Percentiles rank a stretch among this genome's conserved stretches.
phyloP scores from a whole-genome alignment of 306 rosid species.

The Cicer yamashitae region DNA sequence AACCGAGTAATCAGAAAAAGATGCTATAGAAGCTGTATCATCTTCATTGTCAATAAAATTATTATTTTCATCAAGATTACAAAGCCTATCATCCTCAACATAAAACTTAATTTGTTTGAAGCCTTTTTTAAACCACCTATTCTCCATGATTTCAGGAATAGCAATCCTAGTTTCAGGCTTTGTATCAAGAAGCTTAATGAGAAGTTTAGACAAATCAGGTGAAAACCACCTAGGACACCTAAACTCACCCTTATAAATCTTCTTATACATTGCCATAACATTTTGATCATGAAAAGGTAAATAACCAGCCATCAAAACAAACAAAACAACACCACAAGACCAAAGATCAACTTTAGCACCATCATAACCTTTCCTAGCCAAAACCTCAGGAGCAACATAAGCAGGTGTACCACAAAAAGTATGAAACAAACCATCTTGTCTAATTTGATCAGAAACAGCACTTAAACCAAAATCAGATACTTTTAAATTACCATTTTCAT shows the following conservation, averaged over 20 bases:
- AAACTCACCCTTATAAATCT: constrained; percentile 84
- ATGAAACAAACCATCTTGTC: constrained; percentile 88
- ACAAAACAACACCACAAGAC: constrained; percentile 90
- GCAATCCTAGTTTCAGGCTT: constrained; percentile 77
- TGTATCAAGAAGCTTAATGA: constrained; percentile 64
- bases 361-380: constrained; percentile 82
- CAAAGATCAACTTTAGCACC: constrained; percentile 89
- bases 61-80: constrained; percentile 60
- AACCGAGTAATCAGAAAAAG: constrained; percentile 50
- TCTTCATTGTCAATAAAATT: constrained; percentile 33
- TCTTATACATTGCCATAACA: constrained; percentile 90
- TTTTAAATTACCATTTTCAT: constrained; percentile 77
- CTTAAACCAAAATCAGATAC: constrained; percentile 90
- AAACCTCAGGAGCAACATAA: constrained; percentile 91
- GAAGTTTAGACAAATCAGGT: constrained; percentile 61
- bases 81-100: constrained; percentile 82
- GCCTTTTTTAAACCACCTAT: constrained; percentile 87
- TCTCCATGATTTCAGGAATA: constrained; percentile 85
- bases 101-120: constrained; percentile 85
- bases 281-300: constrained; percentile 91
- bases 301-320: constrained; percentile 92
- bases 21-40: constrained; percentile 38
- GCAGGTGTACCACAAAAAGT: constrained; percentile 98
- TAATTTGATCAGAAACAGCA: constrained; percentile 88
- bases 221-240: constrained; percentile 90